A percentile compares a stretch with the other conserved stretches of the same genome.
phyloP scores from a whole-genome alignment of 139 green algal genomes.

The Picochlorum sp. region DNA sequence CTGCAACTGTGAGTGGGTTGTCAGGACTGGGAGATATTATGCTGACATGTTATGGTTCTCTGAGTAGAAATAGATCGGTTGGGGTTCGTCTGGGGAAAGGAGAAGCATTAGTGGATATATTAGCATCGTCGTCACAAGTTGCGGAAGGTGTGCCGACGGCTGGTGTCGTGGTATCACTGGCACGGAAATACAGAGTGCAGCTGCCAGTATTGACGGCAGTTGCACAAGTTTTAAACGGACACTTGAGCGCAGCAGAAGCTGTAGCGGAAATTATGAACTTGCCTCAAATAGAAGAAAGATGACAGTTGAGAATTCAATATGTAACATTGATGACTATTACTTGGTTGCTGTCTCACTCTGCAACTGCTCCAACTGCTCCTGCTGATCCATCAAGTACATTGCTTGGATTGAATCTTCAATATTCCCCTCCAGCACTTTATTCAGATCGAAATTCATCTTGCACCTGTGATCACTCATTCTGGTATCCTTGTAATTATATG shows the following conservation, averaged over 20 bases:
- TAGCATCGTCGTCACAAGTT: conserved; percentile 59
- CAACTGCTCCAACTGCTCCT: conserved; percentile 73
- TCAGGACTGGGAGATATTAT: conserved; percentile 97
- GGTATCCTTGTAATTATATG: conserved; percentile 98
- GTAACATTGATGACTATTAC: conserved; percentile 6
- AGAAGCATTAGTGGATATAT: conserved; percentile 83
- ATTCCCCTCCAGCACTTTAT: conserved; percentile 69
- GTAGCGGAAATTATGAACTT: conserved; percentile 91
- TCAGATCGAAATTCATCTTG: conserved; percentile 93
- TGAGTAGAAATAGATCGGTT: conserved; percentile 86
- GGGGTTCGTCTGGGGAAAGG: conserved; percentile 85
- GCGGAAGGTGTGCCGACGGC: conserved; percentile 94
- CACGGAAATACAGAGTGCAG: conserved; percentile 79
- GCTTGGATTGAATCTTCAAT: conserved; percentile 75
- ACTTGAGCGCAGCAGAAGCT: conserved; percentile 71
- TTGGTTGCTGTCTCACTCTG: conserved; percentile 6
- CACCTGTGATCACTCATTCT: conserved; percentile 85
- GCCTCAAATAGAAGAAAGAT: conserved; percentile 88
- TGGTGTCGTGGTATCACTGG: conserved; percentile 81
- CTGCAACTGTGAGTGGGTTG: conserved; percentile 81
- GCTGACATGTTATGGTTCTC: conserved; percentile 95
- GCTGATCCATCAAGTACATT: conserved; percentile 72
- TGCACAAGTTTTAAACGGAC: conserved; percentile 76
- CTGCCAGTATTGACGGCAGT: conserved; percentile 96
- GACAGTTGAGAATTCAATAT: conserved; percentile 12